Conservation (phyloP, 805 yeast species). For the Teunomyces stri region DNA sequence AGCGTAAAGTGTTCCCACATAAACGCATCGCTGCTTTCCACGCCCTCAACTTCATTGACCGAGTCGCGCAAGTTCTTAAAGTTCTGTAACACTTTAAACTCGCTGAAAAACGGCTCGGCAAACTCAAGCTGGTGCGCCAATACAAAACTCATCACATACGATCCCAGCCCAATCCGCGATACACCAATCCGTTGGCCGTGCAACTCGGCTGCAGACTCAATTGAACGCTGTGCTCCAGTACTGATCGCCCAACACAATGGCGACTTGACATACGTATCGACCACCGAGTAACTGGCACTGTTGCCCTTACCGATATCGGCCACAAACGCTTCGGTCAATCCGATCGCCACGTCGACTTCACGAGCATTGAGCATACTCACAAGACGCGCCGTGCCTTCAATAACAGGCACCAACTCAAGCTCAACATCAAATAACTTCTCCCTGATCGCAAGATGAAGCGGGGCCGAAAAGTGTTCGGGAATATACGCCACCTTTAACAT, state of each 20-base stretch:
- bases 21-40: slow-evolving; percentile 67
- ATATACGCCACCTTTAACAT: slow-evolving; percentile 68
- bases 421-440: slow-evolving; percentile 57
- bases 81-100: slow-evolving; percentile 58
- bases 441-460: slow-evolving; percentile 66
- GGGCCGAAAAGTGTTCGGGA: slow-evolving; percentile 92
- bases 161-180: slow-evolving; percentile 86
- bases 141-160: slow-evolving; percentile 87
- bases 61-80: slow-evolving; percentile 77
- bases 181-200: slow-evolving; percentile 70
- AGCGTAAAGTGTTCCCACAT: slow-evolving; percentile 97
- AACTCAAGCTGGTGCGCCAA: slow-evolving; percentile 63
- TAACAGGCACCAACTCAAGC: slow-evolving; percentile 64
- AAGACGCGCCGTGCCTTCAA: slow-evolving; percentile 87
- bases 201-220: slow-evolving; percentile 51
- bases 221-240: slow-evolving; percentile 67
- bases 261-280: slow-evolving; percentile 81
- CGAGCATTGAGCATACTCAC: slow-evolving; percentile 65
- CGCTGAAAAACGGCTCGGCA: slow-evolving; percentile 46
- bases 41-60: slow-evolving; percentile 53
- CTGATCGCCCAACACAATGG: slow-evolving; percentile 91
- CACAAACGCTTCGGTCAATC: slow-evolving; percentile 88
- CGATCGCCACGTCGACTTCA: slow-evolving; percentile 77
- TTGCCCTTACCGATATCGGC: slow-evolving; percentile 77
- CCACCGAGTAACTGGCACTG: slow-evolving; percentile 53